These are phyloP conservation scores for Mayamaea pseudoterrestris DNA, from an alignment of 108 stramenopile genomes.

Conservation along the genomic window DNA sequence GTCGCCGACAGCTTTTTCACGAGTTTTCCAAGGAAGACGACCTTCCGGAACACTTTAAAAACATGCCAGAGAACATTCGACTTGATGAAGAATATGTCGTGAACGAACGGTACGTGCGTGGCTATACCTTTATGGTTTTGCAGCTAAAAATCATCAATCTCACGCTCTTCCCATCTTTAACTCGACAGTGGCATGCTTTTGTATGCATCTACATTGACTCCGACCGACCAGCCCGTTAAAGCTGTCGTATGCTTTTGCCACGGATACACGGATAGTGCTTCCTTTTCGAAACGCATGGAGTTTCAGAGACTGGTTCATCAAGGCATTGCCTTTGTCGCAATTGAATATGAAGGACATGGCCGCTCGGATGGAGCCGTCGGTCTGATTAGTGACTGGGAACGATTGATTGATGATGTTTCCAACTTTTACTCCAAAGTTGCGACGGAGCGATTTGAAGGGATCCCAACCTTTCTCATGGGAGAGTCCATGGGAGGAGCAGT, in stretches of 20 bases:
- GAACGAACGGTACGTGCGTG: slow-evolving; percentile 26
- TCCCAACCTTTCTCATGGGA: slow-evolving; percentile 43
- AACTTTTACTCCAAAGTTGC: slow-evolving; percentile 27
- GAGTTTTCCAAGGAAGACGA: slow-evolving; percentile 33
- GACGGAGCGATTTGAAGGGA: slow-evolving; percentile 21
- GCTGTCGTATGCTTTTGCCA: slow-evolving; percentile 52
- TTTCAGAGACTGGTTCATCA: slow-evolving; percentile 26
- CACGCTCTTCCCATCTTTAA: neutral
- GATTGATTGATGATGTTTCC: slow-evolving; percentile 31
- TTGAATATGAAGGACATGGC: slow-evolving; percentile 71
- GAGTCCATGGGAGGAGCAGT: slow-evolving; percentile 69
- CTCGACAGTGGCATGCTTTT: slow-evolving; percentile 31
- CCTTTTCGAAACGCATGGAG: slow-evolving; percentile 34
- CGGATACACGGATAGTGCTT: slow-evolving; percentile 52
- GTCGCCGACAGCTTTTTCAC: slow-evolving; percentile 30
- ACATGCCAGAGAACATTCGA: slow-evolving; percentile 19
- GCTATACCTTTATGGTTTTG: neutral
- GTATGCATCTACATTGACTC: slow-evolving; percentile 33
- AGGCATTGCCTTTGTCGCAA: slow-evolving; percentile 46
- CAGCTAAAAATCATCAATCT: neutral
- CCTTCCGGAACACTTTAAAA: slow-evolving; percentile 25
- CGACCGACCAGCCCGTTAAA: slow-evolving; percentile 26
- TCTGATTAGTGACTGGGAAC: slow-evolving; percentile 30
- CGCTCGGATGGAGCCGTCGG: slow-evolving; percentile 34
- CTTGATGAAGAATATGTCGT: slow-evolving; percentile 33